Conservation (phyloP, 2,329 filamentous ascomycete species). For the Mariannaea elegans region DNA sequence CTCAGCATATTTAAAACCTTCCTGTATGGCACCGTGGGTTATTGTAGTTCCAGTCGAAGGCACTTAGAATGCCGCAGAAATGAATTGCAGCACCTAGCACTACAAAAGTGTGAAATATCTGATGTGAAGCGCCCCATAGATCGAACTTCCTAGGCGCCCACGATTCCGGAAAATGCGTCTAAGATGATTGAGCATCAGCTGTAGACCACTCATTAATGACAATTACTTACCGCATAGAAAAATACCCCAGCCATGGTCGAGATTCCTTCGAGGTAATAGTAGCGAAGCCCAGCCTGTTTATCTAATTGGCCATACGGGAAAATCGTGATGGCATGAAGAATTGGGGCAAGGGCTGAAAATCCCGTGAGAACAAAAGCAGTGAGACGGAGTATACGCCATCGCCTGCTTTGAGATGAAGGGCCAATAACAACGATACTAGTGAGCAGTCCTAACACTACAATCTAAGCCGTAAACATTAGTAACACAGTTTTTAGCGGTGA, state of each 20-base stretch:
- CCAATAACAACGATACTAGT: constrained; percentile 39
- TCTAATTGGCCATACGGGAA: constrained; percentile 39
- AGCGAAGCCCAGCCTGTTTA: constrained; percentile 45
- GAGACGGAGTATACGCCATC: constrained; percentile 38
- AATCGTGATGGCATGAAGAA: constrained; percentile 47
- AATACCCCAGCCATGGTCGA: constrained; percentile 40
- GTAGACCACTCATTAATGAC: not conserved
- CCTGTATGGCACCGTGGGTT: constrained; percentile 1
- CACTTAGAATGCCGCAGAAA: constrained; percentile 33
- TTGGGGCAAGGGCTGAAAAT: constrained; percentile 45
- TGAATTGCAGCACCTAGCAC: constrained; percentile 33
- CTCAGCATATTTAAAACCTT: not conserved
- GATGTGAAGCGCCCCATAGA: constrained; percentile 53
- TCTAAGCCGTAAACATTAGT: no score
- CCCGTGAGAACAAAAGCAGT: constrained; percentile 48
- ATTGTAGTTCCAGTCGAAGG: constrained; percentile 25
- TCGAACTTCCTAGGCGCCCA: constrained; percentile 53
- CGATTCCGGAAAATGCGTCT: constrained; percentile 46
- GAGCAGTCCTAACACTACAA: constrained; percentile 22
- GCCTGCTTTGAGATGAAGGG: constrained; percentile 39
- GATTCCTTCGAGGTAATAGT: constrained; percentile 12
- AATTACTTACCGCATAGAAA: constrained; percentile 49
- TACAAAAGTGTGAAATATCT: constrained; percentile 51
- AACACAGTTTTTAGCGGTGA: no score
- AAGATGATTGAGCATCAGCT: not conserved